Percentiles rank a stretch among this genome's conserved stretches.
Conservation (phyloP, 2,329 filamentous ascomycete species). For the Aspergillus felis region DNA sequence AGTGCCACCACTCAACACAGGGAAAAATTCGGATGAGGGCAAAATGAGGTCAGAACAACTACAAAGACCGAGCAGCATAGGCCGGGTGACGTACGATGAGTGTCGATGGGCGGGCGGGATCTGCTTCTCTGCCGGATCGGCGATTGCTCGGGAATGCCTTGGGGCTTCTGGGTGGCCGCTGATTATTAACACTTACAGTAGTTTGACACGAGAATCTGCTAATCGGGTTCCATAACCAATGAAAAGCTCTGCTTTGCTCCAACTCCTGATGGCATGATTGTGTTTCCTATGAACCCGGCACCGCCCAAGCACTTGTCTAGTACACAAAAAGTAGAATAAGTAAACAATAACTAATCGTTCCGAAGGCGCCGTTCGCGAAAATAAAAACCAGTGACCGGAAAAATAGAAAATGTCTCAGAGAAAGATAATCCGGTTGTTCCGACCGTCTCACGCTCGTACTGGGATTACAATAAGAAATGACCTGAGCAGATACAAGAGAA, state of each 20-base stretch:
- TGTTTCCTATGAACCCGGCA: background rate
- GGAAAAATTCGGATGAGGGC: conserved; percentile 1
- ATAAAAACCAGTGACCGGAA: background rate
- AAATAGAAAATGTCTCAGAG: background rate
- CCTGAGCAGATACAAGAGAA: background rate
- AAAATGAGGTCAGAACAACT: background rate
- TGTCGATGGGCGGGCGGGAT: conserved; percentile 15
- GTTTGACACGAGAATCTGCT: background rate
- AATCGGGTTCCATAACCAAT: background rate
- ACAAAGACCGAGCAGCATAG: conserved; percentile 14
- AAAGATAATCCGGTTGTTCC: background rate
- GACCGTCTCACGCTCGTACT: background rate
- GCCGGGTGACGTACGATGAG: conserved; percentile 24
- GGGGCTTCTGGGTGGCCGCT: background rate
- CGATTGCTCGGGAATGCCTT: conserved; percentile 3
- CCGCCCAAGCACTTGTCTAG: background rate
- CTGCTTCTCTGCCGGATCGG: conserved; percentile 15
- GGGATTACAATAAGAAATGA: background rate
- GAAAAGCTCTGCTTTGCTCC: background rate
- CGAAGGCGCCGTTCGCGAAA: background rate
- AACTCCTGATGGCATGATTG: background rate
- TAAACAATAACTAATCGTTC: background rate
- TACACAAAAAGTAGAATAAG: background rate
- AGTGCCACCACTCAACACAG: conserved; percentile 7
- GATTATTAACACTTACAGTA: background rate